A percentile compares a stretch with the other conserved stretches of the same genome.
Conservation (phyloP, 1,284 basidiomycete species). For the Ceratobasidium sp. region DNA sequence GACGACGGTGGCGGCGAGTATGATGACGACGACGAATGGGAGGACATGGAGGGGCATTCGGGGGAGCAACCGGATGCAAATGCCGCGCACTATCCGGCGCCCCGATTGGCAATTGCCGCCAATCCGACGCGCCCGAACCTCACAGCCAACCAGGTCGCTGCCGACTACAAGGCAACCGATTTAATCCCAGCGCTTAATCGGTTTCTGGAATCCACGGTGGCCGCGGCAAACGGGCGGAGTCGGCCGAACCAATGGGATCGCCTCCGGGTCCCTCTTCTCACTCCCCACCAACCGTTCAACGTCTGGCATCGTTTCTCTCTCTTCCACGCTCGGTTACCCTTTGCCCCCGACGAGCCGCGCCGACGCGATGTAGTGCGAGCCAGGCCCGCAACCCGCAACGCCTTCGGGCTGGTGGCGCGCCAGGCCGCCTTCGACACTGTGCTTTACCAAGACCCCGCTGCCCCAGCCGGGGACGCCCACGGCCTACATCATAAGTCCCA, state of each 20-base stretch:
- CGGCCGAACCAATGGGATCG: slow-evolving; percentile 9
- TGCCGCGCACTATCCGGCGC: not conserved
- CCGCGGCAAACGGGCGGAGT: not conserved
- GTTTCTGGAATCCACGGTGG: not conserved
- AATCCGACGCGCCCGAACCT: not conserved
- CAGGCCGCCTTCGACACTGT: slow-evolving; percentile 8
- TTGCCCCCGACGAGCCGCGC: slow-evolving; percentile 17
- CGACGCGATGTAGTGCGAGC: slow-evolving; percentile 32
- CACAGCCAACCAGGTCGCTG: not conserved
- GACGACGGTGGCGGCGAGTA: not conserved
- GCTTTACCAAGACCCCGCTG: not conserved
- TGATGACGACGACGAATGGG: not conserved
- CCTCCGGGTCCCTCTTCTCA: not conserved
- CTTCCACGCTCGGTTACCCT: not conserved
- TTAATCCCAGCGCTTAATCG: not conserved
- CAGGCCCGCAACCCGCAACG: not conserved
- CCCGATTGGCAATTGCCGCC: not conserved
- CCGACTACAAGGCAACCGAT: not conserved
- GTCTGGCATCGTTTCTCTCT: slow-evolving; percentile 28
- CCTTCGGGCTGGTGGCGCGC: not conserved
- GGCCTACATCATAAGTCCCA: not conserved
- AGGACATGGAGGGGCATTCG: not conserved
- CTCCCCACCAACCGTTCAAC: not conserved
- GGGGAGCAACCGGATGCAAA: not conserved
- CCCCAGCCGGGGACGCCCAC: not conserved